Percentiles rank a stretch among this genome's conserved stretches.
These are phyloP conservation scores for Daphne laureola DNA, from an alignment of 441 rosid species.

Conservation along the genomic window DNA sequence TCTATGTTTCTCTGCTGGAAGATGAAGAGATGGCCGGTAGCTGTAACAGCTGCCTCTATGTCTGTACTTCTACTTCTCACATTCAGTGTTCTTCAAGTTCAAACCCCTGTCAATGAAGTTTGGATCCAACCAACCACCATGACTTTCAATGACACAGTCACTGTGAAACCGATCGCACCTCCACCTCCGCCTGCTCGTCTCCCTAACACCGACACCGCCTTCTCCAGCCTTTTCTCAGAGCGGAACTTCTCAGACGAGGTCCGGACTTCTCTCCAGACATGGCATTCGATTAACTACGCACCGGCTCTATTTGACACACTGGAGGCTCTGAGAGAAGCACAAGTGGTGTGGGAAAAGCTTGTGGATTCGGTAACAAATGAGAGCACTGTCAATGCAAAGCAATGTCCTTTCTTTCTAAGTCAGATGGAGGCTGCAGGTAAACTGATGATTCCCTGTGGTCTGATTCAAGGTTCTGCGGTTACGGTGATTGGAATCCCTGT, in stretches of 20 bases:
- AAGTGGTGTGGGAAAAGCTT: conserved; percentile 68
- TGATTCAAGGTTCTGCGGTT: conserved; percentile 89
- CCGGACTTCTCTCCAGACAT: conserved; percentile 53
- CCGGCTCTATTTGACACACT: conserved; percentile 59
- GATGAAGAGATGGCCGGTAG: conserved; percentile 86
- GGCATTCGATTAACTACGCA: conserved; percentile 61
- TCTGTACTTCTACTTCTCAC: conserved; percentile 59
- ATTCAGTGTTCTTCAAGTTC: conserved; percentile 40
- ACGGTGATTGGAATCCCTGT: conserved; percentile 82
- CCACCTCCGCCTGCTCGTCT: conserved; percentile 37
- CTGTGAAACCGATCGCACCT: conserved; percentile 22
- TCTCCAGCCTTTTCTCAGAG: conserved; percentile 41
- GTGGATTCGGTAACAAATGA: conserved; percentile 55
- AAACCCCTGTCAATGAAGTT: conserved; percentile 44
- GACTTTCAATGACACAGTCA: conserved; percentile 41
- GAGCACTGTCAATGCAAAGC: conserved; percentile 49
- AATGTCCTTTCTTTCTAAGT: conserved; percentile 82
- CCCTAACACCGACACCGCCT: conserved; percentile 42
- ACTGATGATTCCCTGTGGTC: conserved; percentile 75
- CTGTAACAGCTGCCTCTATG: conserved; percentile 55
- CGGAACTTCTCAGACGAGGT: conserved; percentile 59
- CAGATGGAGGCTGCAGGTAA: conserved; percentile 67
- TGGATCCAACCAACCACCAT: conserved; percentile 26
- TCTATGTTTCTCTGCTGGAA: background rate
- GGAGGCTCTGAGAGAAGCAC: conserved; percentile 86